Evolutionary conservation across 331 rosid genomes (phyloP), one percentile per base, ranked within the genome.

Genomic region (Saraca asoca): DNA sequence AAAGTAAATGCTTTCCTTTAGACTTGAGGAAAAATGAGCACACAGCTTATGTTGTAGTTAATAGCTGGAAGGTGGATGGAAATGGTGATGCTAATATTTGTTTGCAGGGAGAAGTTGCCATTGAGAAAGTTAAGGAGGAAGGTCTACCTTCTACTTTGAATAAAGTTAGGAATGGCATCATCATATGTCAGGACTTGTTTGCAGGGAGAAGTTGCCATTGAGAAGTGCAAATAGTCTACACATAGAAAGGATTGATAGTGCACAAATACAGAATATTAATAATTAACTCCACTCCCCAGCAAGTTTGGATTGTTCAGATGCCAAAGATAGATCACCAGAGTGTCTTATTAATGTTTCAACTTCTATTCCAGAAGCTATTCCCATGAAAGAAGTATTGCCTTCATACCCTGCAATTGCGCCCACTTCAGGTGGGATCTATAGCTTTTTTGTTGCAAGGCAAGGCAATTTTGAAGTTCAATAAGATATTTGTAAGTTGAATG

Each of bases 61-160:
- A 90, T 55, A 69, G 88, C 78, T 94, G 98, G 97, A 80, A 80
- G 79, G 83, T 68, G 70, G 83, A 70, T 45, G 74, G 64, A 58
- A 72, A 81, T 68, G 87, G 80, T 14, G 78, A 82, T 62, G 73
- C 51, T 50, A 68, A 76, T 71, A 52, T 79, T 55, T 72, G 12
- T 65, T 24, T 24, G 31, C 85, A 50, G 37, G 60, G 16, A 43
- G 81, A 71, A 48, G 64, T 59, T 64, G 80, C 12, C 70, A 67
- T 58, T 44, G 68, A 59, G 50, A 79, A 77, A 59, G 78, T 52
- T 42, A 73, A 6, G 44, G 85, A 78, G 78, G 87, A 79, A 58
- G 58, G 66, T 50, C 72, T 57, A 60, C 74, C 82, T 35, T 77
- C 87, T 82, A 63, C 82, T 69, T 67, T 60, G 58, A 70, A 58